Conservation (phyloP, 768 basidiomycete species). For the Cystofilobasidium capitatum region DNA sequence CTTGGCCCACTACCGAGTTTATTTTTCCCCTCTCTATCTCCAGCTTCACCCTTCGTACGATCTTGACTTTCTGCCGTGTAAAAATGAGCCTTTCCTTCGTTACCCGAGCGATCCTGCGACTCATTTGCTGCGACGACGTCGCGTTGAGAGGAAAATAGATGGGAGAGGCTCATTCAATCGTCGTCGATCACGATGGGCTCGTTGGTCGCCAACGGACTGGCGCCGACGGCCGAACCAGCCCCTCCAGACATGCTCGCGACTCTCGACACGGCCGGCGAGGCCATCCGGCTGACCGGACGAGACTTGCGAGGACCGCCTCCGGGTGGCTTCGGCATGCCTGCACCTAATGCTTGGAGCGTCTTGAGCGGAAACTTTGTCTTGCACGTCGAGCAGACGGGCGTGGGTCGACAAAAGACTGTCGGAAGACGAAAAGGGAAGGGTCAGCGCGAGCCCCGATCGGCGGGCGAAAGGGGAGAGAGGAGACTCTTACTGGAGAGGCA, state of each 20-base stretch:
- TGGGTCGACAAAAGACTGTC: conserved; percentile 32
- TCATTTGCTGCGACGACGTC: too few relatives aligned
- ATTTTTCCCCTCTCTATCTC: too few relatives aligned
- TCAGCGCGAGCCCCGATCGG: not conserved
- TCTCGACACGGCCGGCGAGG: not conserved
- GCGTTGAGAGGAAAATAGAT: too few relatives aligned
- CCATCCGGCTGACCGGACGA: not conserved
- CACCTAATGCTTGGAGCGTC: conserved; percentile 18
- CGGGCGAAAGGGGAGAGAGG: conserved; percentile 10
- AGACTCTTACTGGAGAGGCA: conserved; percentile 82
- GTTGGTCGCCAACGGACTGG: not conserved
- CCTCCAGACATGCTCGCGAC: not conserved
- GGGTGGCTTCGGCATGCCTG: conserved; percentile 45
- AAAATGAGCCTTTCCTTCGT: too few relatives aligned
- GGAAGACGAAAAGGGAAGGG: not conserved
- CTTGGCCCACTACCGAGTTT: too few relatives aligned
- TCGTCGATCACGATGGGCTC: conserved; percentile 5
- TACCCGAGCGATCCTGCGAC: too few relatives aligned
- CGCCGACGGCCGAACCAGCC: not conserved
- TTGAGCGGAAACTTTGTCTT: conserved; percentile 30
- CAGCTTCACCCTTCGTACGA: too few relatives aligned
- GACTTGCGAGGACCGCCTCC: conserved; percentile 52
- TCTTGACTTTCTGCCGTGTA: too few relatives aligned
- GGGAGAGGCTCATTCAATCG: not conserved
- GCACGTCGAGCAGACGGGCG: conserved; percentile 32